Conservation (phyloP, 1,139 yeast species). For the Yamadazyma epiphylla region DNA sequence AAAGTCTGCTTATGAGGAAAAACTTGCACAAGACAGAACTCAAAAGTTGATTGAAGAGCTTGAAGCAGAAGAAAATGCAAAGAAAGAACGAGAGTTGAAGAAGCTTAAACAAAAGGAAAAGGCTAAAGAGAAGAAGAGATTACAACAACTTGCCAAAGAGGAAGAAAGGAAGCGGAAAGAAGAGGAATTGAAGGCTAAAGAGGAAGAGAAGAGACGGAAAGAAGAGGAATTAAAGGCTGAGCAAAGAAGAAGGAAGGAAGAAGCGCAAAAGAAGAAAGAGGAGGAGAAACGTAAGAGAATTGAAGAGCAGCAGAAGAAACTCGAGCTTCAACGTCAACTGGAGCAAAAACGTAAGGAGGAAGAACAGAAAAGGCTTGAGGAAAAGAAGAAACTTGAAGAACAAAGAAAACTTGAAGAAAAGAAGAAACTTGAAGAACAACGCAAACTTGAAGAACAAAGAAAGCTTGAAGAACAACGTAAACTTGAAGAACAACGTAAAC, state of each 20-base stretch:
- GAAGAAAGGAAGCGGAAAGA: slow-evolving; percentile 64
- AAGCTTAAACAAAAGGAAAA: slow-evolving; percentile 71
- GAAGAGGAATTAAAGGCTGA: slow-evolving; percentile 41
- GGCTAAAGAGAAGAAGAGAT: slow-evolving; percentile 72
- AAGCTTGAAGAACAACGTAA: slow-evolving; percentile 31
- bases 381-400: slow-evolving; percentile 17
- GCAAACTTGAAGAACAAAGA: slow-evolving; percentile 48
- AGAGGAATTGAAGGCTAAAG: slow-evolving; percentile 44
- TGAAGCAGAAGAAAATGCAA: slow-evolving; percentile 69
- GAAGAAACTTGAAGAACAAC: slow-evolving; percentile 19
- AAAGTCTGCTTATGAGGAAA: slow-evolving; percentile 68
- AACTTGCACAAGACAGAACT: slow-evolving; percentile 70
- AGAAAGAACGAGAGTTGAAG: slow-evolving; percentile 69
- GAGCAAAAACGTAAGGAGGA: slow-evolving; percentile 49
- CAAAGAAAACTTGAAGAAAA: neutral
- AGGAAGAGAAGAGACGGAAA: slow-evolving; percentile 28
- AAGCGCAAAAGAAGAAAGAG: slow-evolving; percentile 45
- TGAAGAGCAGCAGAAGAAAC: slow-evolving; percentile 36
- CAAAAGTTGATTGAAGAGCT: slow-evolving; percentile 71
- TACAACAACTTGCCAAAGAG: slow-evolving; percentile 68
- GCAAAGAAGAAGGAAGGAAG: slow-evolving; percentile 45
- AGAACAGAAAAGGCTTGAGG: slow-evolving; percentile 43
- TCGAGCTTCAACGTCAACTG: slow-evolving; percentile 48
- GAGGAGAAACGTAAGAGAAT: slow-evolving; percentile 48
- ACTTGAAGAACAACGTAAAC: slow-evolving; percentile 15